Conservation (phyloP, 352 stramenopile genomes). For the Phytophthora macrochlamydospora region DNA sequence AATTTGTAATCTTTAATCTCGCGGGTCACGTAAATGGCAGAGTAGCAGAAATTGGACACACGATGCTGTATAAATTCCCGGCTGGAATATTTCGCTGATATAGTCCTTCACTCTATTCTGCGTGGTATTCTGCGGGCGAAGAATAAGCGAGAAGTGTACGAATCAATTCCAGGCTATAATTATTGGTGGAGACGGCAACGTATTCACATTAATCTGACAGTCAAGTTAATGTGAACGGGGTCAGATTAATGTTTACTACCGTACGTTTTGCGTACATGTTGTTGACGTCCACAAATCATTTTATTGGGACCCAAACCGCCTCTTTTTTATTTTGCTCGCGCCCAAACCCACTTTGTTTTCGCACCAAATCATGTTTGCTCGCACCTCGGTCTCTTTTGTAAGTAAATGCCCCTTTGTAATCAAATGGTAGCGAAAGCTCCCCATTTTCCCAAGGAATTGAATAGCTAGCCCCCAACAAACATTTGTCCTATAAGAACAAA, state of each 20-base stretch:
- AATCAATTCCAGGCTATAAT: no score
- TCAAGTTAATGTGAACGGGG: constrained; percentile 4
- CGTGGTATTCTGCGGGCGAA: not conserved
- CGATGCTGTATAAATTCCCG: constrained; percentile 2
- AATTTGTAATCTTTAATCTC: not conserved
- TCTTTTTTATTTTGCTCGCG: not conserved
- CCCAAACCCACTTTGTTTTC: not conserved
- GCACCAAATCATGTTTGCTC: not conserved
- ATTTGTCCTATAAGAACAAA: no score
- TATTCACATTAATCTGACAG: not conserved
- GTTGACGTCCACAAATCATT: not conserved
- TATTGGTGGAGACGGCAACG: no score
- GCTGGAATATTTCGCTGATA: not conserved
- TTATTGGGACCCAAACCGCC: not conserved
- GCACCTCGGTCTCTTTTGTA: not conserved
- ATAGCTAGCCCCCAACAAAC: no score
- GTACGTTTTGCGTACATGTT: not conserved
- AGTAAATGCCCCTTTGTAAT: no score
- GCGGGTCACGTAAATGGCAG: not conserved
- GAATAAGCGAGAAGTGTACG: no score
- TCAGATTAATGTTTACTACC: constrained; percentile 2
- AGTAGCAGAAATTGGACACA: constrained; percentile 1
- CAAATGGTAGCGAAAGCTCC: no score
- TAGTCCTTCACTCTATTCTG: not conserved
- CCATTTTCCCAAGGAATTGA: no score